phyloP scores from a whole-genome alignment of 225 moss, liverwort and hornwort species.

The Polytrichum commune region DNA sequence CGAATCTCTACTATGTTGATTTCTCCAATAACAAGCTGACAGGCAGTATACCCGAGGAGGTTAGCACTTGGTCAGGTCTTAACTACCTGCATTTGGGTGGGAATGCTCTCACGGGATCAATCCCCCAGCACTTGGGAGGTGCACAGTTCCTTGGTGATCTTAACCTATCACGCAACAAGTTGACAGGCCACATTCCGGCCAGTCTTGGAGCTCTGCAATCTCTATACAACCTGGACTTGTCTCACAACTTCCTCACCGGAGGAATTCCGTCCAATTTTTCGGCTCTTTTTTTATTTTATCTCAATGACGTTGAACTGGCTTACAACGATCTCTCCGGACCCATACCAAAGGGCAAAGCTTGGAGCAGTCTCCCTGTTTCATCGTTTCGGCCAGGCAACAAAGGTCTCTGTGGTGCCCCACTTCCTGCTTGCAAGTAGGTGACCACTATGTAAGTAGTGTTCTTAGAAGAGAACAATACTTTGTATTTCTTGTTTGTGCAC shows the following conservation, averaged over 20 bases:
- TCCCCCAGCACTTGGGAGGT: constrained; percentile 3
- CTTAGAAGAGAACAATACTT: no score
- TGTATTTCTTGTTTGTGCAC: no score
- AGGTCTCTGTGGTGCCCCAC: not conserved
- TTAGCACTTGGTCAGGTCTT: not conserved
- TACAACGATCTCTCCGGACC: not conserved
- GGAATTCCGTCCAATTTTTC: constrained; percentile 12
- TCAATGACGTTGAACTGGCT: not conserved
- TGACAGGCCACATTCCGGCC: not conserved
- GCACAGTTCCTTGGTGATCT: not conserved
- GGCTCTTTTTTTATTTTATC: not conserved
- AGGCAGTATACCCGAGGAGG: constrained; percentile 1
- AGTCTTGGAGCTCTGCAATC: not conserved
- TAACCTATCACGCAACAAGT: not conserved
- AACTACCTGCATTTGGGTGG: not conserved
- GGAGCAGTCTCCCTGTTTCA: not conserved
- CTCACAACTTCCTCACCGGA: constrained; percentile 7
- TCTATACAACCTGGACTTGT: not conserved
- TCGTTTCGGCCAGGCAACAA: constrained; percentile 1
- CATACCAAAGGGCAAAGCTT: not conserved
- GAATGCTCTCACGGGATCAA: not conserved
- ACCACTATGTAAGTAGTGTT: no score
- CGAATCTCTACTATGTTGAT: not conserved
- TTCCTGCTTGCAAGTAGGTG: not conserved
- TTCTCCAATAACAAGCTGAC: not conserved